These are phyloP conservation scores for Neurospora sublineolata DNA, from an alignment of 495 filamentous ascomycete species.

Conservation along the genomic window DNA sequence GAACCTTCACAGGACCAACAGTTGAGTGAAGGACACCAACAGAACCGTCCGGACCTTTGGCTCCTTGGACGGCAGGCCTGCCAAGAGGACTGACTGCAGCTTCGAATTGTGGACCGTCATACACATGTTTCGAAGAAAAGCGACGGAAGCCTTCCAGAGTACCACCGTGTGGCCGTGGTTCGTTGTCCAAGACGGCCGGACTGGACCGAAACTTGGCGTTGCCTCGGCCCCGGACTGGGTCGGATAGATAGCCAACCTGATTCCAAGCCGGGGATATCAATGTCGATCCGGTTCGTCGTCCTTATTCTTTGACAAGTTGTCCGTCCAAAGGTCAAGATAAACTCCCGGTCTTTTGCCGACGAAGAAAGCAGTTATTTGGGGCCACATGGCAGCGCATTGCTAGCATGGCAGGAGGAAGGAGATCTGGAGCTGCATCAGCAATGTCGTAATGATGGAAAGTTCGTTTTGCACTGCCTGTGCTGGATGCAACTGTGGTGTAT, in stretches of 20 bases:
- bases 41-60: not conserved
- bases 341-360: not conserved
- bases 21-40: not conserved
- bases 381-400: not conserved
- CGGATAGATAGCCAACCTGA: not conserved
- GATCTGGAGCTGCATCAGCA: not conserved
- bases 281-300: not conserved
- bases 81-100: not conserved
- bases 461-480: not conserved
- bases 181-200: not conserved
- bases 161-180: not conserved
- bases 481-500: not conserved
- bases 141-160: not conserved
- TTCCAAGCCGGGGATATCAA: not conserved
- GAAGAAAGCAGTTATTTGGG: not conserved
- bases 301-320: not conserved
- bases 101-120: not conserved
- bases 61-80: not conserved
- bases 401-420: not conserved
- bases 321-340: not conserved
- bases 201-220: not conserved
- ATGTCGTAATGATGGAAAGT: not conserved
- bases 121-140: not conserved
- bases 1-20: not conserved
- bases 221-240: not conserved